Base-by-base conservation (phyloP, 1,139 yeast genomes). In the Suhomyces bribrorum region DNA sequence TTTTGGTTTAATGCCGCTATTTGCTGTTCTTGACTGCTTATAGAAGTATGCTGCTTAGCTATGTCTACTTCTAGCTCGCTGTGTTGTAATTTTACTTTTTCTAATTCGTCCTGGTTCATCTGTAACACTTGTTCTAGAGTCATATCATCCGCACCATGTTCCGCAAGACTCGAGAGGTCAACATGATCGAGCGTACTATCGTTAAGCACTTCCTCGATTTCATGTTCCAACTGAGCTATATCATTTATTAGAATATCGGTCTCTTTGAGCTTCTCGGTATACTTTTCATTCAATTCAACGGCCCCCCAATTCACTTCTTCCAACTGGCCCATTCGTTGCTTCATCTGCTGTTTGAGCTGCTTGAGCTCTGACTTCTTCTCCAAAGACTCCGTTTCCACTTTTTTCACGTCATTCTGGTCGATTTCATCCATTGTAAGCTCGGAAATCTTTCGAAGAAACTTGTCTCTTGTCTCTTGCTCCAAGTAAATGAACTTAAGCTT, bases 401-500 rank as follows among this genome's bases (percentile, higher is more conserved):
- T 38, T 18, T 45, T 37, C n/a, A 59, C 41, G 23, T 56, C 59
- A n/a, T 45, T 49, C 24, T 52, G 49, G 26, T 46, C 47, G 8
- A 60, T 44, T 11, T 48, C 53, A 1, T 45, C 49, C 2, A 48
- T 37, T 3, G 47, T 37, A 14, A 48, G 27, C 25, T 50, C 54
- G 8, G 53, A 49, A 16, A 50, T 45, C 36, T 45, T 43, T 7
- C 54, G 29, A 31, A 82, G 60, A 53, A 82, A 82, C 59, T 77
- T 72, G 45, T 81, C 85, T 47, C 84, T 71, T 2, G 86, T 74
- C 49, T 81, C 88, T 49, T 81, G 85, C 52, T 83, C 89, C 34
- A 81, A 57, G 52, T 80, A 82, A 33, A 79, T 72, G 44, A 81
- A 79, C 52, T 81, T 80, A 32, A 81, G 61, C 38, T 79, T 68